These are phyloP conservation scores for Scutellaria barbata DNA, from an alignment of 257 asterid species.

Conservation along the genomic window DNA sequence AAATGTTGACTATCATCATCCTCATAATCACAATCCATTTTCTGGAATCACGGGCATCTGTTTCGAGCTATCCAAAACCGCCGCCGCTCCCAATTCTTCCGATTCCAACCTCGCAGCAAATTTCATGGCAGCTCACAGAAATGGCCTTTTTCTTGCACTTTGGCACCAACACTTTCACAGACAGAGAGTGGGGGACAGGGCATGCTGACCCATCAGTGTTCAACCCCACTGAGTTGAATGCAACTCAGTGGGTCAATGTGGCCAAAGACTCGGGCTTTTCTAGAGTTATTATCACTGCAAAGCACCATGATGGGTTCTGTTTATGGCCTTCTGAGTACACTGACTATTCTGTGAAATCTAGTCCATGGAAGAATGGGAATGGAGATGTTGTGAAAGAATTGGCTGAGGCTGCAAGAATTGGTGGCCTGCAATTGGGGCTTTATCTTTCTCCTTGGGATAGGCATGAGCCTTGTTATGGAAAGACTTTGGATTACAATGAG, in stretches of 20 bases:
- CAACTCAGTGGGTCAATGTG: slow-evolving; percentile 84
- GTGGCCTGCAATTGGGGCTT: slow-evolving; percentile 77
- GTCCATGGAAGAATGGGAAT: slow-evolving; percentile 82
- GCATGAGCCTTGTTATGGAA: slow-evolving; percentile 79
- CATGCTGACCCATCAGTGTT: slow-evolving; percentile 72
- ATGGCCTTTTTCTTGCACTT: slow-evolving; percentile 91
- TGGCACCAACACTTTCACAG: slow-evolving; percentile 87
- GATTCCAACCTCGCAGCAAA: slow-evolving; percentile 72
- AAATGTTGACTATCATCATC: slow-evolving; percentile 27
- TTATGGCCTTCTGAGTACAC: slow-evolving; percentile 91
- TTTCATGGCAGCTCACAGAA: slow-evolving; percentile 92
- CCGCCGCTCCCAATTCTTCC: slow-evolving; percentile 92
- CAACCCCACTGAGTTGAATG: slow-evolving; percentile 69
- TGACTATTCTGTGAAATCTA: slow-evolving; percentile 82
- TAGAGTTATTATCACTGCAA: slow-evolving; percentile 69
- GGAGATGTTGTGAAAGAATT: slow-evolving; percentile 81
- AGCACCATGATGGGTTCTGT: slow-evolving; percentile 98
- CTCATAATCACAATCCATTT: slow-evolving; percentile 29
- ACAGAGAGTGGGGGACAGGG: slow-evolving; percentile 94
- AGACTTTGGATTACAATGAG: slow-evolving; percentile 81
- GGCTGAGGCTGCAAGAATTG: slow-evolving; percentile 66
- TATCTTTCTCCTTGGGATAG: slow-evolving; percentile 99
- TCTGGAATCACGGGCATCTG: slow-evolving; percentile 31
- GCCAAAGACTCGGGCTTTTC: slow-evolving; percentile 79
- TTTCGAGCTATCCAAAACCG: slow-evolving; percentile 44